Evolutionary conservation across 1,284 basidiomycete species (phyloP), one percentile per base, ranked within the genome.

Genomic region (Ceratobasidium sp.): DNA sequence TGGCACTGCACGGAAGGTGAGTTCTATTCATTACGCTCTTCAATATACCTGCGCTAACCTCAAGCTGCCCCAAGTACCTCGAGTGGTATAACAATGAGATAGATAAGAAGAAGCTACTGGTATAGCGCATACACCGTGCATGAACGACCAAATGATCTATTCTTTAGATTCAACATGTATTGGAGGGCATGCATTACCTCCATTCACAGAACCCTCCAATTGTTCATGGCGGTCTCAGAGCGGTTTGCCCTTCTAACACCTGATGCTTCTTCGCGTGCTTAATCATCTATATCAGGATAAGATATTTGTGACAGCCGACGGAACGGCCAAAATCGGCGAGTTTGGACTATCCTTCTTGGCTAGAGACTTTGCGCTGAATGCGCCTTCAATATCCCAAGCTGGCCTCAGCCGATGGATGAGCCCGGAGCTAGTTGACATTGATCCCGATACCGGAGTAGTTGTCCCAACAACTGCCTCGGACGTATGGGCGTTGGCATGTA

Each of bases 151-250:
- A 33, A 33, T 33, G 33, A 33, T 33, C 33, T 33, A 33, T 33
- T 33, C 33, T 33, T 33, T 33, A 33, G 33, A 33, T 33, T 33
- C 33, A 33, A 33, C 33, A 33, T 33, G 33, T 33, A 33, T 33
- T 33, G 33, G 33, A 33, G 33, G 76, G 76, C 9, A 13, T 77
- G 28, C 52, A n/a, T 9, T 77, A 77, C 38, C 66, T 77, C 9
- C 76, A 77, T 28, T 50, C 66, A 15, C 67, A 26, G n/a, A 54
- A n/a, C 17, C 66, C 67, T 20, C 66, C 76, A 3, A 62, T 77
- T 54, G 76, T 65, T n/a, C 76, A 77, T 57, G 76, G 76, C 10
- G 52, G 64, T 44, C 33, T 77, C 56, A 77, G 70, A 15, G 62
- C 76, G 40, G 69, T 61, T 13, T 40, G 42, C 28, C 38, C 13